A percentile compares a stretch with the other conserved stretches of the same genome.
Conservation (phyloP, 192 early-diverging fungal genomes). For the Phycomyces blakesleeanus region DNA sequence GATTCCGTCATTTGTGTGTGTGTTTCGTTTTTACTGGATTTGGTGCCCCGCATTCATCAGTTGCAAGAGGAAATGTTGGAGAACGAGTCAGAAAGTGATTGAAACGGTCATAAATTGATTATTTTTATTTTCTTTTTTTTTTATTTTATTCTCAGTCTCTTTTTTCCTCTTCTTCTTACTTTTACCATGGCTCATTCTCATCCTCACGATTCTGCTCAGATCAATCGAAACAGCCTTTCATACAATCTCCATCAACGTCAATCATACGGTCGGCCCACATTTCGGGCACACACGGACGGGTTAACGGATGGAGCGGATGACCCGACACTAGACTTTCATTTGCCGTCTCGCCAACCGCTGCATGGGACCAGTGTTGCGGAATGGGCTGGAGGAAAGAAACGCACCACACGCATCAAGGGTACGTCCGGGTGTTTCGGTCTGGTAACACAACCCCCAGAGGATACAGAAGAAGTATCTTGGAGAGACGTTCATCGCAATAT, state of each 20-base stretch:
- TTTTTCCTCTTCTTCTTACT: not conserved
- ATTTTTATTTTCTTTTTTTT: not conserved
- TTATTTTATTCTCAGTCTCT: slow-evolving; percentile 2
- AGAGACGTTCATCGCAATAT: slow-evolving; percentile 71
- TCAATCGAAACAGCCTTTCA: not conserved
- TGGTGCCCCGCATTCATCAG: no score
- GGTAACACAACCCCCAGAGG: not conserved
- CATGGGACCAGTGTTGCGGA: slow-evolving; percentile 23
- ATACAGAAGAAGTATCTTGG: slow-evolving; percentile 40
- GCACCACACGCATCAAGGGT: not conserved
- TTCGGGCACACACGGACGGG: not conserved
- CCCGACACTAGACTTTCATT: slow-evolving; percentile 19
- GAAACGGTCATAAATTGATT: not conserved
- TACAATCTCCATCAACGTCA: not conserved
- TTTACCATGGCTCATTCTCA: not conserved
- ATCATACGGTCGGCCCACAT: no score
- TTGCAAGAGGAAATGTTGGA: no score
- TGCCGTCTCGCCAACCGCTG: slow-evolving; percentile 18
- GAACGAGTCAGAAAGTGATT: not conserved
- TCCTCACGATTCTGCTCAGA: not conserved
- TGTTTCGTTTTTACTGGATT: no score
- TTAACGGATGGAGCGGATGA: not conserved
- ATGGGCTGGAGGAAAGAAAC: slow-evolving; percentile 18
- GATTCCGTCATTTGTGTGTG: no score
- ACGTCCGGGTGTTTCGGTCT: no score